Percentiles rank a stretch among this genome's conserved stretches.
These are phyloP conservation scores for Acer campestre DNA, from an alignment of 345 rosid genomes.

Conservation along the genomic window DNA sequence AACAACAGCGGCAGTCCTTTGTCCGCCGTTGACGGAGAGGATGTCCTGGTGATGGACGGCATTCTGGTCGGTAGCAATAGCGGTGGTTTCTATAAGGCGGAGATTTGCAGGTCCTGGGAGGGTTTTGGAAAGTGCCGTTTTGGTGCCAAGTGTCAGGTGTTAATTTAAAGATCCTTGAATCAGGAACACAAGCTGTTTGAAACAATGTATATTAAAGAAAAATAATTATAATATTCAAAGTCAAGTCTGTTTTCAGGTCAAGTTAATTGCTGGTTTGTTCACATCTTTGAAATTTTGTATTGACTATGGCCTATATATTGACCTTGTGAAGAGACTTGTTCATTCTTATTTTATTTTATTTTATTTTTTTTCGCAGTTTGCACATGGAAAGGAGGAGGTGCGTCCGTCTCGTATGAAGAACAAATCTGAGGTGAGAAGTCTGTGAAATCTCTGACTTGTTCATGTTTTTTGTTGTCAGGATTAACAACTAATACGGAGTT, in stretches of 20 bases:
- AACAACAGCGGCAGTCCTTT: slow-evolving; percentile 17
- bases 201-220: not conserved
- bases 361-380: slow-evolving; percentile 36
- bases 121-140: slow-evolving; percentile 39
- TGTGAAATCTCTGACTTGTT: not conserved
- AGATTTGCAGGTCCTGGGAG: slow-evolving; percentile 37
- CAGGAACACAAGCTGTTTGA: not conserved
- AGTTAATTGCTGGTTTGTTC: not conserved
- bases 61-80: slow-evolving; percentile 36
- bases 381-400: slow-evolving; percentile 54
- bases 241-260: not conserved
- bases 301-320: too few species aligned
- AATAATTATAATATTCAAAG: not conserved
- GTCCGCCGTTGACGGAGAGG: slow-evolving; percentile 45
- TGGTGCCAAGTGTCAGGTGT: slow-evolving; percentile 49
- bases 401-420: slow-evolving; percentile 33
- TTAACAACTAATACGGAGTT: not conserved
- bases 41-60: slow-evolving; percentile 71
- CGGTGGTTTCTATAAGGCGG: slow-evolving; percentile 25
- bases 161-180: not conserved
- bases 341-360: not conserved
- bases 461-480: slow-evolving; percentile 6
- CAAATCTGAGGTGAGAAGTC: slow-evolving; percentile 40
- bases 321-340: slow-evolving; percentile 7
- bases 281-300: too few species aligned